Base-by-base conservation (phyloP, 2,329 filamentous ascomycete species). In the Lojkania enalia region DNA sequence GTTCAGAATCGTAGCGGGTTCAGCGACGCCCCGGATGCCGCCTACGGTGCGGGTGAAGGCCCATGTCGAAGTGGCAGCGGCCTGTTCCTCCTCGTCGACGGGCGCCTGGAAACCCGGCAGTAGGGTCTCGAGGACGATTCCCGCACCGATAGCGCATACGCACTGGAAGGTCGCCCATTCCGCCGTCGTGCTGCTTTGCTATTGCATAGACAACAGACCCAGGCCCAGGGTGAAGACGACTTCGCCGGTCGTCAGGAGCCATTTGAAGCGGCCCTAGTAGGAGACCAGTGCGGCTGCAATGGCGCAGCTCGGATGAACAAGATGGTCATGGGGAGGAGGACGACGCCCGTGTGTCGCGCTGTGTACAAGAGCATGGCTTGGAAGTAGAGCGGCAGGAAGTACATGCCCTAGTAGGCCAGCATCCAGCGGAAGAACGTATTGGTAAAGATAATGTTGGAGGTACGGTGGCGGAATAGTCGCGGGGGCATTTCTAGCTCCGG, bases 301-400 rank as follows among this genome's bases (percentile, higher is more conserved):
- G 25, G 25, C 25, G 25, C 9, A 27, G 25, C 25, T n/a, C n/a
- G 25, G 25, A 39, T 23, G 1, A 38, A 30, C 9, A 42, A 37
- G 5, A 25, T 3, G 6, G 42, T 13, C 2, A 35, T 43, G 2
- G 55, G 55, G 1, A 74, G 58, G 16, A 73, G 42, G 5, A 59
- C 48, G 1, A 71, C 54, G 0, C 69, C 71, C 0, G 71, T 59
- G 0, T 59, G 46, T 0, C 55, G 48, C 0, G 75, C 66, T 0
- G 60, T 57, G 4, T 64, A 61, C 1, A 58, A 36, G 4, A 60
- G 57, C 0, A 77, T 70, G 1, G 63, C 66, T 42, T 77, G 72
- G 52, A 77, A 76, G 49, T 74, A 78, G 7, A 77, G 49, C 0
- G 75, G 72, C 1, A 76, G 42, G 49, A 74, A 76, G 55, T 67